Evolutionary conservation across 805 yeast genomes (phyloP), one percentile per base, ranked within the genome.

Genomic region (Candida easanensis): DNA sequence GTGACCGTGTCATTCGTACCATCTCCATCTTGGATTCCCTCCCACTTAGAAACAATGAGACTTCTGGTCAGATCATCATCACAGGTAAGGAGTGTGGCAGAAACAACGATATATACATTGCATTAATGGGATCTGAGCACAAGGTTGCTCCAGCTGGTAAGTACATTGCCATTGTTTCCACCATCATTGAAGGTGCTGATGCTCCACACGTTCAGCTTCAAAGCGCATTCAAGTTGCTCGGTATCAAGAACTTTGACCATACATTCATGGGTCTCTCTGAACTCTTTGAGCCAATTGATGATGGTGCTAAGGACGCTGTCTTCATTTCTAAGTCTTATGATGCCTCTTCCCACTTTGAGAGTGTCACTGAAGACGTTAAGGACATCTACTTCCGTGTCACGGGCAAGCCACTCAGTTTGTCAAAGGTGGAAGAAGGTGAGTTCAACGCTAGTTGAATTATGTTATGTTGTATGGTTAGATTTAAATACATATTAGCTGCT

Each of bases 21-120:
- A 69, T 93, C 73, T 89, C 98, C 63, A 77, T 93, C 47, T 71
- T 93, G 60, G 84, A 90, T 57, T 97, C 89, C 60, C 74, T 93
- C 39, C 86, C 96, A 33, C 77, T 78, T 60, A 88, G 96, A 7
- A 70, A 76, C 49, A 85, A 86, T 57, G 80, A 84, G 44, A 97
- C 89, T 64, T 90, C 97, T 3, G 77, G 87, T 36, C 99, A 93
- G 70, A 83, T 93, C 53, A 88, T 93, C 63, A 88, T 93, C 50
- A 98, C 99, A 19, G 99, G 95, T 67, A 88, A 89, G 66, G 98
- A 93, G 66, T 88, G 88, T 41, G 84, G 81, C 45, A 82, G 99
- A 57, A 86, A 88, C 66, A 85, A 90, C 63, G 99, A 93, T 64
- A 93, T 93, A 51, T 93, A 93, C 66, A 79, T 93, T 57, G 97